Conservation (phyloP, 805 yeast genomes). For the Zygosaccharomyces bisporus region DNA sequence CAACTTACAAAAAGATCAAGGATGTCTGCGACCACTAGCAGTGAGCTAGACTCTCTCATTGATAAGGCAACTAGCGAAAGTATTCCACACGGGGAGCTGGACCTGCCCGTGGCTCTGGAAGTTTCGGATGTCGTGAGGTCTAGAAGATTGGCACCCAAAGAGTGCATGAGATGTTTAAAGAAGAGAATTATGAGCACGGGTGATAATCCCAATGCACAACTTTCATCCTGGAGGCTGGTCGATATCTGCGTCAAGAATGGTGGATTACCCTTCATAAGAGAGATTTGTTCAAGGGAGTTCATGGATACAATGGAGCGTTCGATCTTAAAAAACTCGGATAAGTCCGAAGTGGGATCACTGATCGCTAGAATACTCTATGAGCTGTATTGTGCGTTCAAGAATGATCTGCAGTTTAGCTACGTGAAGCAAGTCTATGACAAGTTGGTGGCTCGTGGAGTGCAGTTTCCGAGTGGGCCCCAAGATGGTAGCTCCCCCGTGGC, state of each 20-base stretch:
- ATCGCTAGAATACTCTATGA: constrained; percentile 65
- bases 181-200: constrained; percentile 58
- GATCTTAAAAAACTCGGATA: constrained; percentile 39
- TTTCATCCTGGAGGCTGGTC: constrained; percentile 67
- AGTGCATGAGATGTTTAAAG: constrained; percentile 81
- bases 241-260: constrained; percentile 92
- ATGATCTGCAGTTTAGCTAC: constrained; percentile 60
- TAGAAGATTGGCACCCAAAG: constrained; percentile 71
- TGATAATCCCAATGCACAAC: constrained; percentile 72
- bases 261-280: constrained; percentile 78
- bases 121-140: constrained; percentile 83
- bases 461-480: constrained; percentile 50
- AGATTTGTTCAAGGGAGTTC: constrained; percentile 79
- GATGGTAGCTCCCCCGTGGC: constrained; percentile 30
- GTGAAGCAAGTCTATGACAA: constrained; percentile 59
- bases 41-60: constrained; percentile 56
- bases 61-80: constrained; percentile 79
- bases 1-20: not conserved
- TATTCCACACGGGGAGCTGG: constrained; percentile 90
- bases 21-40: constrained; percentile 30
- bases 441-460: constrained; percentile 57
- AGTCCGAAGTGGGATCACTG: constrained; percentile 53
- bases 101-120: constrained; percentile 70
- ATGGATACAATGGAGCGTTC: constrained; percentile 65
- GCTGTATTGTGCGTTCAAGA: constrained; percentile 72